Percentiles rank a stretch among this genome's conserved stretches.
Conservation (phyloP, 2,329 filamentous ascomycete genomes). For the Madurella mycetomatis region DNA sequence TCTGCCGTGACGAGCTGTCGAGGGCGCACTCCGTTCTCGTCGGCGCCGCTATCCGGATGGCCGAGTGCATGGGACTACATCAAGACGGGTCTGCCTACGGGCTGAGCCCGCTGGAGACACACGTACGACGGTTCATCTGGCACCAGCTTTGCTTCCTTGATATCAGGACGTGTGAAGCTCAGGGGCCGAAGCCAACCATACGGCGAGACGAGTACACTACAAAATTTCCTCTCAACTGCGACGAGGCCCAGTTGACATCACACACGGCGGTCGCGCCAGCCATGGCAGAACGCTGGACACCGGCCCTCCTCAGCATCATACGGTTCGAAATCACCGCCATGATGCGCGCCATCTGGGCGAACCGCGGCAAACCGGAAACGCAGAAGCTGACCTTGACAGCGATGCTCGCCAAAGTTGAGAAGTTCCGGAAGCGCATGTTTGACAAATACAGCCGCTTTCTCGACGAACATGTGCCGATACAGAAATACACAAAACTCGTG, state of each 20-base stretch:
- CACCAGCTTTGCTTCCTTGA: constrained; percentile 75
- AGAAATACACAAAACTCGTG: constrained; percentile 59
- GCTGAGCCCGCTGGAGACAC: constrained; percentile 62
- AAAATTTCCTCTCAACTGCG: constrained; percentile 64
- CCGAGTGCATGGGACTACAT: constrained; percentile 73
- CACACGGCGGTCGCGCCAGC: constrained; percentile 37
- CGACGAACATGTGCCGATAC: constrained; percentile 54
- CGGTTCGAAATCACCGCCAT: constrained; percentile 71
- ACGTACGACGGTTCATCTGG: constrained; percentile 69
- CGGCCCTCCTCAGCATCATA: constrained; percentile 63
- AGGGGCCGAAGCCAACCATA: constrained; percentile 67
- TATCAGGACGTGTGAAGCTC: constrained; percentile 68
- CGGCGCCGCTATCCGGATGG: constrained; percentile 67
- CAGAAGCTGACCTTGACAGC: constrained; percentile 58
- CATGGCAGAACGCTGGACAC: constrained; percentile 57
- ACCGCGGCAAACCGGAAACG: constrained; percentile 60
- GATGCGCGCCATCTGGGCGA: constrained; percentile 65
- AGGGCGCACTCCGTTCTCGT: constrained; percentile 68
- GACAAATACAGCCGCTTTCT: constrained; percentile 63
- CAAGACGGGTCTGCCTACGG: constrained; percentile 65
- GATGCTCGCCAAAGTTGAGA: constrained; percentile 64
- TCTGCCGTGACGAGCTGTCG: constrained; percentile 68
- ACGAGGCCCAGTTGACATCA: constrained; percentile 57
- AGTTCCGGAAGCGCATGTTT: constrained; percentile 60
- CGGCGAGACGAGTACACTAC: constrained; percentile 73